A percentile compares a stretch with the other conserved stretches of the same genome.
phyloP scores from a whole-genome alignment of 768 basidiomycete genomes.

The Podaxis sp. region DNA sequence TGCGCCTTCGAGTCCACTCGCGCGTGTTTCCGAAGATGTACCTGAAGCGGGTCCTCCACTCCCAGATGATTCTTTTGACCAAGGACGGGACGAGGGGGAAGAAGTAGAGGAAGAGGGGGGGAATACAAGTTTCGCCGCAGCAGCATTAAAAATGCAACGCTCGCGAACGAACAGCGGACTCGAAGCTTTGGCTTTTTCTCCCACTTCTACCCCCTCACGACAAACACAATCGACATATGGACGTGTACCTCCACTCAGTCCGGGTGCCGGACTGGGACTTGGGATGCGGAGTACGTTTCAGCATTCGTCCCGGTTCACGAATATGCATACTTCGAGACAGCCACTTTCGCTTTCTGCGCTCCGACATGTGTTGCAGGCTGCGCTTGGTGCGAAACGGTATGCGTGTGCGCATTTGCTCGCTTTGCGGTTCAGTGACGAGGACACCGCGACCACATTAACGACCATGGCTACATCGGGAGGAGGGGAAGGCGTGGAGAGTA shows the following conservation, averaged over 20 bases:
- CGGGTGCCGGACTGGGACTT: neutral
- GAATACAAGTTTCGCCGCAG: constrained; percentile 47
- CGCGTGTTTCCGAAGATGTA: constrained; percentile 18
- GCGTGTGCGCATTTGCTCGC: constrained; percentile 80
- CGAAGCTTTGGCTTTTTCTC: constrained; percentile 32
- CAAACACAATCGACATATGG: neutral
- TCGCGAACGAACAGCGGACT: constrained; percentile 48
- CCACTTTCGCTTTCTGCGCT: constrained; percentile 67
- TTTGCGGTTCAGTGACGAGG: constrained; percentile 52
- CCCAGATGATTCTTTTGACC: constrained; percentile 15
- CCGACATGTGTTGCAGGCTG: constrained; percentile 58
- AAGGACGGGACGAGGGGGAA: constrained; percentile 31
- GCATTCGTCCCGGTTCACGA: constrained; percentile 61
- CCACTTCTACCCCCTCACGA: neutral
- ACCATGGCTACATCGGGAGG: constrained; percentile 27
- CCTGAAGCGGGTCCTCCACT: neutral
- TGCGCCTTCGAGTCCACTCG: constrained; percentile 19
- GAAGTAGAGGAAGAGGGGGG: constrained; percentile 26
- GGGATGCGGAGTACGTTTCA: constrained; percentile 26
- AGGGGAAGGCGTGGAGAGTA: constrained; percentile 42
- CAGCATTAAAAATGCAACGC: constrained; percentile 61
- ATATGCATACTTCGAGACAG: constrained; percentile 57
- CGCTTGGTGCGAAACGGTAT: constrained; percentile 71
- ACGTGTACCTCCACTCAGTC: neutral
- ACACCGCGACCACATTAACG: neutral